Base-by-base conservation (phyloP, 192 early-diverging fungal species). In the Hyaloraphidium curvatum region DNA sequence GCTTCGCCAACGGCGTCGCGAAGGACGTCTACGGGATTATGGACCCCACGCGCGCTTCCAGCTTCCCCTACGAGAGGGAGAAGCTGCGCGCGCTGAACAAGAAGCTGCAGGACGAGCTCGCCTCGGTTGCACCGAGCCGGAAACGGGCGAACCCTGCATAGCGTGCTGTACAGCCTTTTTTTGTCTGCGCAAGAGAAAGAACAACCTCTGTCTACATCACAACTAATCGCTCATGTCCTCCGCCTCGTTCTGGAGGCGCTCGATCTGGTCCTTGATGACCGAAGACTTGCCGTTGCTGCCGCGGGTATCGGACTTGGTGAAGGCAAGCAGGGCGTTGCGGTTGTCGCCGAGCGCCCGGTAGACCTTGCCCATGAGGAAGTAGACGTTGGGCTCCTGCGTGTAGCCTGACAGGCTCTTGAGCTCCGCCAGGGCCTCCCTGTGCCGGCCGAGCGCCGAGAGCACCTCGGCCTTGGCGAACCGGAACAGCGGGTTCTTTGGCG, bases 381-480 rank as follows among this genome's bases (percentile, higher is more conserved):
- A 78, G 14, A 86, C 72, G 19, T 69, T 70, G 26, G 67, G 61
- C 55, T 84, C 78, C 14, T 59, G 62, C 13, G 64, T 55, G 1
- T 55, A 41, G 0, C 62, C 62, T 58, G 75, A 69, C 17, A 91
- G 62, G 22, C 66, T 62, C 51, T 79, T 69, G 11, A 87, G 63
- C 16, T 79, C 74, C 13, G 57, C 58, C 2, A 83, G 54, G 2
- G 88, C 82, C n/a, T 75, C 78, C 26, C 67, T 50, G 53, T 70
- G 82, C 31, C 70, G 64, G 16, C 68, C 66, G 17, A 84, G 60
- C 9, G 67, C 58, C 11, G 68, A 65, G 39, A 89, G 62, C 1
- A 79, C 57, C 11, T 75, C 71, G 4, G 90, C 87, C 22, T 71
- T 71, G 58, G 74, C 77, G 57, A 83, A 84, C 33, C 74, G 62